Evolutionary conservation across 768 basidiomycete genomes (phyloP), one percentile per base, ranked within the genome.

Genomic region (Termitomyces sp.): DNA sequence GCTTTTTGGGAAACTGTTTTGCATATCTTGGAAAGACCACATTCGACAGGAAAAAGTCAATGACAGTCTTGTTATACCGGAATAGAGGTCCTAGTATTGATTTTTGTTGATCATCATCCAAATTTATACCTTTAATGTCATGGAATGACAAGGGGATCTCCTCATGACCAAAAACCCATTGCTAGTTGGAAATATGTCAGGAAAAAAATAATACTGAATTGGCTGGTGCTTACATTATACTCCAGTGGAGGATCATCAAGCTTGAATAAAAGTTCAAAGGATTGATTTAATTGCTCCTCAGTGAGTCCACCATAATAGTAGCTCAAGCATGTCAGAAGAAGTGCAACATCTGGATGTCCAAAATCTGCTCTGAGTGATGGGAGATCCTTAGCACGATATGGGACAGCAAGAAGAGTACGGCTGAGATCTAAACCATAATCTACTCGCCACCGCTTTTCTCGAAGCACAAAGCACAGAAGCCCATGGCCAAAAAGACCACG

Each of bases 61-160:
- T 61, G 2, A 72, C 70, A 0, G 68, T 65, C 45, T 70, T 66
- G 53, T 79, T 81, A 20, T 57, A 52, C 5, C 60, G 62, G 56
- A 81, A 78, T 0, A 69, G 56, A n/a, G 71, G 74, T 18, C 70
- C 52, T 5, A 82, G 58, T 1, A 57, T 1, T 0, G 56, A 5
- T 49, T 57, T 36, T 38, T 66, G 64, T 60, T 75, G 77, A 1
- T 57, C 51, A 30, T 81, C 80, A 35, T 75, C 64, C 20, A 70
- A 54, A 49, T 84, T 84, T 24, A 84, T 61, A 0, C 76, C 76
- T 14, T 59, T 70, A n/a, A 75, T 58, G 10, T 66, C 65, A 3
- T 62, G 69, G 5, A 80, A 62, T 7, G 41, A 44, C 0, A 13
- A 1, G 0, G 77, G 79, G 13, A 79, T 58, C 46, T 43, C 41